Evolutionary conservation across 2,329 filamentous ascomycete genomes (phyloP), one percentile per base, ranked within the genome.

Genomic region (Plectosphaerella cucumerina): DNA sequence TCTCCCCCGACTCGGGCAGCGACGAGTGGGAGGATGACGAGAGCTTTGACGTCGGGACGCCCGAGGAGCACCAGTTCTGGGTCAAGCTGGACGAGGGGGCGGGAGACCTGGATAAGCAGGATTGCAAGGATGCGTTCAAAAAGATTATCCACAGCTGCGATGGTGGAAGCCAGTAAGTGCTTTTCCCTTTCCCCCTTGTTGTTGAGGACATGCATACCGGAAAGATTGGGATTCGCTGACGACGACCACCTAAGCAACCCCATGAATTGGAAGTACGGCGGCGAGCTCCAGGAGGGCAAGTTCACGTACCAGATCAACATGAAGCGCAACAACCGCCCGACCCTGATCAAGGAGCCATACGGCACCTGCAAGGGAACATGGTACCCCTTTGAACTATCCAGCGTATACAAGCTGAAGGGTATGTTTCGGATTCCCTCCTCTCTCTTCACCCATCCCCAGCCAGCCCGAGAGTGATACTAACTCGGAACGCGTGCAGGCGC

Each of bases 241-340:
- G 31, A 50, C 49, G 33, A 43, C 49, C 9, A n/a, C n/a, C n/a
- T n/a, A n/a, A 49, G 60, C 20, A 66, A 64, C 53, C 59, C 60
- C 18, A 56, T 66, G 55, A 63, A 66, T 55, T 65, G 61, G 62
- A 64, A 65, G 54, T 55, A 54, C 44, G 62, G 62, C 41, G 61
- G 62, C 20, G 53, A 56, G 10, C 53, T 53, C 35, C 4, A 6
- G 5, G 14, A n/a, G 9, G 61, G 60, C 35, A 52, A 59, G 41
- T 58, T 60, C 54, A 62, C 60, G 14, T 65, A 61, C 49, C 44
- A 56, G 39, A 46, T 65, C 42, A 56, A 55, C 49, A 44, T 56
- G 42, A 55, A 49, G 34, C 41, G 53, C 18, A 34, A 39, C 26
- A 57, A 58, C 21, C 58, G 61, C 11, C 31, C 5, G 35, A 15